Conservation (phyloP, 192 early-diverging fungal species). For the Coemansia sp. region DNA sequence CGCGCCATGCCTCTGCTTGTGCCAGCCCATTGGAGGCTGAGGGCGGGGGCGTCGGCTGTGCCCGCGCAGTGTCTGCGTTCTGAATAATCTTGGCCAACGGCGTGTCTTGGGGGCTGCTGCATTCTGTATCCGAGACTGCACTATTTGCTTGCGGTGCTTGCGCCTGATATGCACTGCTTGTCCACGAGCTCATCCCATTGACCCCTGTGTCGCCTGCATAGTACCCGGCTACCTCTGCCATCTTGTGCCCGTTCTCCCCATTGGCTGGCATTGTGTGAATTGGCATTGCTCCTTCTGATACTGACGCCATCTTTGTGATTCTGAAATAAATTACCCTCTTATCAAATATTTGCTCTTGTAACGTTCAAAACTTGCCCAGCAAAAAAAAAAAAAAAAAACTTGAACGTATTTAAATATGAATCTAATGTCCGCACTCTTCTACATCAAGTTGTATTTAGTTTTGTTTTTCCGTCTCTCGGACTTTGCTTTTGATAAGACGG, state of each 20-base stretch:
- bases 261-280: constrained; percentile 4
- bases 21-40: constrained; percentile 35
- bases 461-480: too few species aligned
- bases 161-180: neutral
- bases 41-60: constrained; percentile 47
- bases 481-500: too few species aligned
- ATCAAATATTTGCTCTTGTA: too few species aligned
- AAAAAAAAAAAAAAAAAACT: too few species aligned
- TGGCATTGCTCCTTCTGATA: constrained; percentile 5
- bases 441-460: too few species aligned
- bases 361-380: too few species aligned
- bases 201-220: neutral
- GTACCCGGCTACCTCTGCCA: constrained; percentile 2
- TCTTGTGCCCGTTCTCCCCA: neutral
- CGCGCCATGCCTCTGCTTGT: constrained; percentile 27
- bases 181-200: constrained; percentile 21
- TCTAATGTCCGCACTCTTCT: too few species aligned
- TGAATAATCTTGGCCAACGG: constrained; percentile 49
- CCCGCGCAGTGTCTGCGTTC: constrained; percentile 28
- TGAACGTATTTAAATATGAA: too few species aligned
- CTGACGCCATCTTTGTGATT: constrained; percentile 9
- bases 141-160: constrained; percentile 17
- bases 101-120: constrained; percentile 46
- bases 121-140: constrained; percentile 23
- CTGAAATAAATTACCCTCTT: too few species aligned